Percentiles rank a stretch among this genome's conserved stretches.
Evolutionary conservation across 148 eudicot species (phyloP).

Genomic region (Arctostaphylos glauca): DNA sequence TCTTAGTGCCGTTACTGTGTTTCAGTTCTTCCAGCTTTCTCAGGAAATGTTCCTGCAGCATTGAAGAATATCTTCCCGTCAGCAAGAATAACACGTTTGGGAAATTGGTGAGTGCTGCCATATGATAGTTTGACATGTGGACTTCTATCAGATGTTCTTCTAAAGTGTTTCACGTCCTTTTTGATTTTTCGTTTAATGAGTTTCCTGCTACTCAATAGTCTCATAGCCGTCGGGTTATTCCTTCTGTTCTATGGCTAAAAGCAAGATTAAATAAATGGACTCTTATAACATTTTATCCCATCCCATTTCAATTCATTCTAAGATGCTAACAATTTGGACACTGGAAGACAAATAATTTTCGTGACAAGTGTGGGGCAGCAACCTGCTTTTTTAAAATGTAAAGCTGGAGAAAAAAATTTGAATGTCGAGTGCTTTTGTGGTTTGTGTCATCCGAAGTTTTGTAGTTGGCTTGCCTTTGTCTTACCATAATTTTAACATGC

Average conservation of each 20-base stretch:
- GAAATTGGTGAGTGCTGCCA: slow-evolving; percentile 37
- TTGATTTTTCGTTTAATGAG: not conserved
- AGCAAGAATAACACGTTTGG: slow-evolving; percentile 42
- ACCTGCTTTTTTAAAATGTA: not conserved
- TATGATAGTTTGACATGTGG: not conserved
- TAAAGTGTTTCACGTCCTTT: not conserved
- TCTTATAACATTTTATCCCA: not conserved
- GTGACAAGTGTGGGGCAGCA: no score
- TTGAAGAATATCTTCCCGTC: slow-evolving; percentile 39
- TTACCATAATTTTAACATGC: not conserved
- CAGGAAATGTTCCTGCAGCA: slow-evolving; percentile 60
- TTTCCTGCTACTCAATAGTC: not conserved
- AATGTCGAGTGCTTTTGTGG: not conserved
- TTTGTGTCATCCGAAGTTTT: not conserved
- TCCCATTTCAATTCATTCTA: not conserved
- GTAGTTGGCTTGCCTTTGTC: not conserved
- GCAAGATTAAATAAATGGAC: not conserved
- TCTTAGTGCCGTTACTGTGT: not conserved
- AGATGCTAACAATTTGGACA: not conserved
- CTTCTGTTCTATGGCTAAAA: not conserved
- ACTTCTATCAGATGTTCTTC: not conserved
- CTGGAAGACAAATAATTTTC: not conserved
- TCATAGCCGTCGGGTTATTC: not conserved
- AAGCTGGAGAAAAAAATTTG: not conserved
- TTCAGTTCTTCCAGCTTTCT: slow-evolving; percentile 59